A percentile compares a stretch with the other conserved stretches of the same genome.
These are phyloP conservation scores for Fragosphaeria purpurea DNA, from an alignment of 2,329 filamentous ascomycete genomes.

Conservation along the genomic window DNA sequence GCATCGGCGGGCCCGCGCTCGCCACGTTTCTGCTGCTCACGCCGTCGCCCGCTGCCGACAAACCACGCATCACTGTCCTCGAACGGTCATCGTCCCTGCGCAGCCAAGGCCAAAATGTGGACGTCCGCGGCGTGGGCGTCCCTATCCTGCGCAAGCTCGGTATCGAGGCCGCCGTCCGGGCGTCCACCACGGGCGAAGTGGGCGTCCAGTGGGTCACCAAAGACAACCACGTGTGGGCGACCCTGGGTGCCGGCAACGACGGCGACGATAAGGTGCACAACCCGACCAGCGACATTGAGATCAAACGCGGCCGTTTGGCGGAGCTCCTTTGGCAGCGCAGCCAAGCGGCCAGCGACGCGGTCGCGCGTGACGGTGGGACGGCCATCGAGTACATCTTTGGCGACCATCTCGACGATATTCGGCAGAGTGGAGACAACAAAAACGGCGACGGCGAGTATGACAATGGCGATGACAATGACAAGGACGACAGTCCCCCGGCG, in stretches of 20 bases:
- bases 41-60: neutral
- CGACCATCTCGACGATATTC: slow-evolving; percentile 3
- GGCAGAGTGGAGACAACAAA: slow-evolving; percentile 10
- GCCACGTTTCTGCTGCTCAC: slow-evolving; percentile 28
- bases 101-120: slow-evolving; percentile 33
- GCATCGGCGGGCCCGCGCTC: slow-evolving; percentile 33
- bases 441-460: too few relatives aligned
- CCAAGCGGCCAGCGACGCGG: neutral
- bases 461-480: too few relatives aligned
- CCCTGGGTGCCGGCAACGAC: slow-evolving; percentile 19
- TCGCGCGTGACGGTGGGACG: slow-evolving; percentile 11
- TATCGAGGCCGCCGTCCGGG: slow-evolving; percentile 25
- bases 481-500: too few relatives aligned
- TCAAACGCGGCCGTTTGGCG: slow-evolving; percentile 25
- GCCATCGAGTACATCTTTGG: slow-evolving; percentile 23
- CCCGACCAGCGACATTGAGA: slow-evolving; percentile 26
- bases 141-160: slow-evolving; percentile 29
- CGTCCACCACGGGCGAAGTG: slow-evolving; percentile 3
- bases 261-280: slow-evolving; percentile 21
- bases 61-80: slow-evolving; percentile 27
- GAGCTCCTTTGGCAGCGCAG: slow-evolving; percentile 19
- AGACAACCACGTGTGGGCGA: slow-evolving; percentile 16
- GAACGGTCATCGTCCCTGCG: slow-evolving; percentile 30
- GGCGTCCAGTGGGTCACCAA: slow-evolving; percentile 23
- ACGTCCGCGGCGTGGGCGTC: slow-evolving; percentile 33